Conservation (phyloP, 495 filamentous ascomycete species). For the Sporormia fimetaria region DNA sequence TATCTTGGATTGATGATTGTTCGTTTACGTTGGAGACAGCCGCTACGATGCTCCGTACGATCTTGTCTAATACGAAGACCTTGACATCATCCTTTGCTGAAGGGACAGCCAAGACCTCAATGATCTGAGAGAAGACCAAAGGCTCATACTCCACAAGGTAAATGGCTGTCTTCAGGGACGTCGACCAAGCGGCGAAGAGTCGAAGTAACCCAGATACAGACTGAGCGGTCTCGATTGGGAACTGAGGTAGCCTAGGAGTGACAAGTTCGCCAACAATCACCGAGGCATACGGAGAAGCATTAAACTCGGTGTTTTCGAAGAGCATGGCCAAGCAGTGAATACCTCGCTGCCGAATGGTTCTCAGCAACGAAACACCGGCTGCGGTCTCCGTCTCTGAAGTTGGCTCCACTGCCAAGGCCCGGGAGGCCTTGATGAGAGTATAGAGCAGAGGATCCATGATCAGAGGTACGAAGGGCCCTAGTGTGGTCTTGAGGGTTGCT, state of each 20-base stretch:
- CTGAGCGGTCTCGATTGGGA: slow-evolving; percentile 79
- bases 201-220: slow-evolving; percentile 72
- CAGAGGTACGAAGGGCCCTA: slow-evolving; percentile 47
- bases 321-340: slow-evolving; percentile 70
- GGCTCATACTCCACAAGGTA: slow-evolving; percentile 57
- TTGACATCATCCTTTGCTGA: slow-evolving; percentile 85
- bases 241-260: slow-evolving; percentile 61
- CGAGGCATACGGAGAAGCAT: slow-evolving; percentile 60
- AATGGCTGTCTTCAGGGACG: slow-evolving; percentile 49
- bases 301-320: slow-evolving; percentile 53
- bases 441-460: slow-evolving; percentile 67
- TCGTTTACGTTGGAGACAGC: slow-evolving; percentile 47
- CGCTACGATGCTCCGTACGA: slow-evolving; percentile 56
- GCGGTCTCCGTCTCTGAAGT: slow-evolving; percentile 30
- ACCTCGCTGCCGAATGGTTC: slow-evolving; percentile 57
- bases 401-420: slow-evolving; percentile 28
- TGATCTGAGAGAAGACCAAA: slow-evolving; percentile 52
- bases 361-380: slow-evolving; percentile 46
- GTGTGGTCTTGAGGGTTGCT: slow-evolving; percentile 60
- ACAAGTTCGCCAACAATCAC: slow-evolving; percentile 63
- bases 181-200: slow-evolving; percentile 70
- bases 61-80: slow-evolving; percentile 60
- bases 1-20: slow-evolving; percentile 21
- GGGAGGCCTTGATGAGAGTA: slow-evolving; percentile 62
- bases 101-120: slow-evolving; percentile 57